phyloP scores from a whole-genome alignment of 108 stramenopile genomes.

The Cyclotella cryptica region DNA sequence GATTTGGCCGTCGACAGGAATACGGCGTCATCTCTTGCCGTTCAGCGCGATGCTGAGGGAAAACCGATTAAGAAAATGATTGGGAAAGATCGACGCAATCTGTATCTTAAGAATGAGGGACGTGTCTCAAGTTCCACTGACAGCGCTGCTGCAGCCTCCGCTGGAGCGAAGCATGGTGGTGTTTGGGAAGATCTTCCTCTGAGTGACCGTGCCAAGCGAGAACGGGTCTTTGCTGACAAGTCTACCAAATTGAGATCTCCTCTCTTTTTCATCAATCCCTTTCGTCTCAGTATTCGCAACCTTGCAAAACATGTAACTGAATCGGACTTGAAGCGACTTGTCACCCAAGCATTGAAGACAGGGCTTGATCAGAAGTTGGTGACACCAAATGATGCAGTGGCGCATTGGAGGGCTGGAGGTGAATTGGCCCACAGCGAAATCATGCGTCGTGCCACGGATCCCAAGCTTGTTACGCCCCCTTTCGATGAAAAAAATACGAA shows the following conservation, averaged over 20 bases:
- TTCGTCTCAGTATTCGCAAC: conserved; percentile 91
- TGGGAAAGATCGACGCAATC: conserved; percentile 90
- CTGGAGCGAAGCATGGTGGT: conserved; percentile 50
- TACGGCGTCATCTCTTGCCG: conserved; percentile 77
- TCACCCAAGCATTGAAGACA: conserved; percentile 65
- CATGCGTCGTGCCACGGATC: conserved; percentile 60
- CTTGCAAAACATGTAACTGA: conserved; percentile 91
- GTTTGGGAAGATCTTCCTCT: conserved; percentile 84
- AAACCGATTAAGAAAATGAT: conserved; percentile 59
- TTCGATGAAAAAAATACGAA: conserved; percentile 85
- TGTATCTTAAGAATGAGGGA: conserved; percentile 96
- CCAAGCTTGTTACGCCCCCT: conserved; percentile 53
- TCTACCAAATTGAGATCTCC: conserved; percentile 94
- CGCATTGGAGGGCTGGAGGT: conserved; percentile 79
- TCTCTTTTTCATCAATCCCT: conserved; percentile 97
- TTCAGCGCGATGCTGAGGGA: conserved; percentile 67
- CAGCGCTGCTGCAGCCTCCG: conserved; percentile 43
- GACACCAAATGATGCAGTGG: conserved; percentile 75
- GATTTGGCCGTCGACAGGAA: conserved; percentile 82
- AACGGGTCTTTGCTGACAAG: conserved; percentile 89
- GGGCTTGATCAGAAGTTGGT: conserved; percentile 86
- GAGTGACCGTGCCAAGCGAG: conserved; percentile 90
- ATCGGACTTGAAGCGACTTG: conserved; percentile 75
- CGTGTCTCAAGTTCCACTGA: conserved; percentile 65
- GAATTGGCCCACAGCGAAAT: conserved; percentile 79